Evolutionary conservation across 108 stramenopile genomes (phyloP).

Genomic region (Seminavis robusta): DNA sequence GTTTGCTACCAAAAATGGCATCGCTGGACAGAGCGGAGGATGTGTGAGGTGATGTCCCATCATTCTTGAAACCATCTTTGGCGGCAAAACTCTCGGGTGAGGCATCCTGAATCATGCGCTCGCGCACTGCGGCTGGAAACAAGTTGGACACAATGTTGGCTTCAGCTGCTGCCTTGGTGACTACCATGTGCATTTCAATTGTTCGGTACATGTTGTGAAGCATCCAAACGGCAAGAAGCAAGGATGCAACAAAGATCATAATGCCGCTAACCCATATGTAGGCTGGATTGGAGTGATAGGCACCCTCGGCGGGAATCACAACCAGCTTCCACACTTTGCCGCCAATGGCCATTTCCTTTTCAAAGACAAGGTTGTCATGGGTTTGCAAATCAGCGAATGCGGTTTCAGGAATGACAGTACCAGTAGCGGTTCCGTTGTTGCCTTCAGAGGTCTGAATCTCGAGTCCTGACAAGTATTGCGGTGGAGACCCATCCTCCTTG

Average conservation of each 20-base stretch:
- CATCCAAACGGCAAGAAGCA: not conserved
- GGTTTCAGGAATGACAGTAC: not conserved
- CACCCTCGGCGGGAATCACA: not conserved
- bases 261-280: not conserved
- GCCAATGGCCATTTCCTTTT: not conserved
- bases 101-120: too few relatives aligned
- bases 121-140: not conserved
- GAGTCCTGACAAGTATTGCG: not conserved
- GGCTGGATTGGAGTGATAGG: not conserved
- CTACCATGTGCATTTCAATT: not conserved
- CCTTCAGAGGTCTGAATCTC: not conserved
- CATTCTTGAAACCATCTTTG: too few relatives aligned
- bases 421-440: not conserved
- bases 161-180: not conserved
- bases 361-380: not conserved
- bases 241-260: conserved; percentile 1
- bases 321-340: not conserved
- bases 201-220: not conserved
- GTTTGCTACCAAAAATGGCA: too few relatives aligned
- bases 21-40: too few relatives aligned
- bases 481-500: not conserved
- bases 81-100: too few relatives aligned
- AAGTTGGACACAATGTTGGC: not conserved
- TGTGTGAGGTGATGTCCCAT: too few relatives aligned
- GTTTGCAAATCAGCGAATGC: too few relatives aligned